Evolutionary conservation across 768 basidiomycete species (phyloP), one percentile per base, ranked within the genome.

Genomic region (Hygrophoropsis aurantiaca): DNA sequence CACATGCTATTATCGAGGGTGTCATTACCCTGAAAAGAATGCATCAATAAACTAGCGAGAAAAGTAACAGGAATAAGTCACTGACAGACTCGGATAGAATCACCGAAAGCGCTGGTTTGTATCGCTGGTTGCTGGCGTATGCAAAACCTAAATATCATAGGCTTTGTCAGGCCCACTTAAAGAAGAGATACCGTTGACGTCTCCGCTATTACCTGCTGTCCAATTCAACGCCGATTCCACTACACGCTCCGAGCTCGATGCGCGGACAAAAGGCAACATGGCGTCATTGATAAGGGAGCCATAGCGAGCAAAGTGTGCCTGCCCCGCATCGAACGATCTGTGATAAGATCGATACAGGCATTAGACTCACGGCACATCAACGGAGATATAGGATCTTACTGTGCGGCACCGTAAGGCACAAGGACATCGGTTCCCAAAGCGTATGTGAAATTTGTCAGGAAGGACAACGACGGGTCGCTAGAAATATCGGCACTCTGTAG

Each of bases 1-100:
- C 87, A 89, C 75, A 80, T 78, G 18, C 62, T 63, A 47, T 85
- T 74, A 49, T 87, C 79, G 15, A 90, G 72, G 0, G 87, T 87
- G 55, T 84, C 69, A 51, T 90, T 87, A 16, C 64, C 54, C 75
- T 77, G 35, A 4, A 16, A 18, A 40, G 11, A 4, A 6, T 51
- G 61, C 60, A 35, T 7, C 18, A 19, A 8, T 15, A 37, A 36
- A 42, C 18, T 39, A 30, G 36, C 26, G 19, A 23, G 33, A 5
- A 13, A 38, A 26, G 10, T 24, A 46, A 45, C 24, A 34, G 23
- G 21, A 34, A 20, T 30, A 33, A 40, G 11, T 30, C 15, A 58
- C 74, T 40, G 44, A 83, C 85, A 35, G 62, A 59, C 65, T 85
- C 79, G 8, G 75, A 59, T 2, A 88, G 50, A 30, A 85, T 72